Base-by-base conservation (phyloP, 768 basidiomycete genomes). In the Hebeloma cylindrosporum region DNA sequence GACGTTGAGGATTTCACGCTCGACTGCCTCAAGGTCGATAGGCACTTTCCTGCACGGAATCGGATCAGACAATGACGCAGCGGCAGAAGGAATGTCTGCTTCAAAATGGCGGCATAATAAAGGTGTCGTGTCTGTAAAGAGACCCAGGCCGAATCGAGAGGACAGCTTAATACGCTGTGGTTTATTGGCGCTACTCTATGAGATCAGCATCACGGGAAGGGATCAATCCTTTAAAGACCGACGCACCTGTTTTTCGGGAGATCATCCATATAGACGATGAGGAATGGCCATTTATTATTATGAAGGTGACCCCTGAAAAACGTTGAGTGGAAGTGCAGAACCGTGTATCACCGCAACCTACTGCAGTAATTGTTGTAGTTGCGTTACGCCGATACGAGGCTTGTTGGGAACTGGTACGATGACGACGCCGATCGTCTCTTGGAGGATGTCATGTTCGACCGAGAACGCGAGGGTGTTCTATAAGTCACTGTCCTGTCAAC, bases 201-300 rank as follows among this genome's bases (percentile, higher is more conserved):
- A 26, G 13, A 31, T 14, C 9, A 34, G 37, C 23, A 40, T 41
- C 22, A 14, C 29, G n/a, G 31, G 14, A 17, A 35, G 14, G 11
- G 16, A 17, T 7, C 36, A 22, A 36, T 4, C 30, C n/a, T 22
- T 44, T 23, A 11, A 16, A 36, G 25, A 21, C n/a, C n/a, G n/a
- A n/a, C n/a, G n/a, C 32, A 66, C 67, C 51, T 62, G 58, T 75
- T 75, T 58, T 73, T 74, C 6, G 75, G 75, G 3, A 77, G 48
- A 42, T 70, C 69, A 28, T 68, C 60, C 68, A 77, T 75, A 52
- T 73, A 77, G 13, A 77, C 68, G 25, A 77, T 50, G 1, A 62
- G 65, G 52, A 69, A 74, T 0, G 74, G 74, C 74, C 74, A 77
- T 57, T 74, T 75, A 3, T 71, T 70, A 8, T 73, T 72, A 45